A percentile compares a stretch with the other conserved stretches of the same genome.
phyloP scores from a whole-genome alignment of 2,329 filamentous ascomycete genomes.

The Raffaelea deltoideospora region DNA sequence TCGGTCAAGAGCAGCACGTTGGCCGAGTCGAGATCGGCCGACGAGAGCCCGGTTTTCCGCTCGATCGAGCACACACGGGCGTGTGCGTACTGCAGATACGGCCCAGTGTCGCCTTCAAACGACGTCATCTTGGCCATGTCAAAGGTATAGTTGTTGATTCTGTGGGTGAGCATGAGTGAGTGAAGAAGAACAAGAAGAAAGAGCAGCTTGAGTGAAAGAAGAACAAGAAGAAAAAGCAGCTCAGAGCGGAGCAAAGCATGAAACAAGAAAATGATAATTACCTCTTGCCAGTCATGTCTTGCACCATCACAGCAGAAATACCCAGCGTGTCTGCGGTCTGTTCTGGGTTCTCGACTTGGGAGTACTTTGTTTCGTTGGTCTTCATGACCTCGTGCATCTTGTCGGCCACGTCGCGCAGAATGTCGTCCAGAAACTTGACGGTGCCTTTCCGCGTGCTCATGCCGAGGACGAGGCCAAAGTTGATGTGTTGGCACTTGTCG shows the following conservation, averaged over 20 bases:
- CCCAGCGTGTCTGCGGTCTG: slow-evolving; percentile 75
- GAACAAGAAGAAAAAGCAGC: not conserved
- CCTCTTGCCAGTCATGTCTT: slow-evolving; percentile 95
- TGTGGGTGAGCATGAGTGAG: slow-evolving; percentile 13
- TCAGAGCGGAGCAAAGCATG: not conserved
- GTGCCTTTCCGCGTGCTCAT: slow-evolving; percentile 60
- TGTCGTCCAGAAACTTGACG: slow-evolving; percentile 60
- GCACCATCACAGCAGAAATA: slow-evolving; percentile 92
- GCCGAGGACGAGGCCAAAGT: slow-evolving; percentile 57
- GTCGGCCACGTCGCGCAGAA: slow-evolving; percentile 66
- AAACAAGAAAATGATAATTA: slow-evolving; percentile 20
- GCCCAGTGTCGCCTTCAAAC: slow-evolving; percentile 74
- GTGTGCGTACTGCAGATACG: slow-evolving; percentile 73
- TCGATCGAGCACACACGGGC: slow-evolving; percentile 54
- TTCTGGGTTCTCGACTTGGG: slow-evolving; percentile 71
- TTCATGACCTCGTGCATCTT: slow-evolving; percentile 98
- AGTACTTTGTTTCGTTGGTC: slow-evolving; percentile 80
- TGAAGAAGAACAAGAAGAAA: too few relatives aligned
- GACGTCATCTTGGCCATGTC: slow-evolving; percentile 71
- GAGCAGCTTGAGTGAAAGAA: too few relatives aligned
- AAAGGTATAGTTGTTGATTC: slow-evolving; percentile 55
- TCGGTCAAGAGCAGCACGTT: slow-evolving; percentile 56
- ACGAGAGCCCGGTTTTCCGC: slow-evolving; percentile 35
- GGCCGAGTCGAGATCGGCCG: slow-evolving; percentile 44
- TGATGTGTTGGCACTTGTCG: slow-evolving; percentile 56